phyloP scores from a whole-genome alignment of 2,329 filamentous ascomycete species.

The Beauveria medogensis region DNA sequence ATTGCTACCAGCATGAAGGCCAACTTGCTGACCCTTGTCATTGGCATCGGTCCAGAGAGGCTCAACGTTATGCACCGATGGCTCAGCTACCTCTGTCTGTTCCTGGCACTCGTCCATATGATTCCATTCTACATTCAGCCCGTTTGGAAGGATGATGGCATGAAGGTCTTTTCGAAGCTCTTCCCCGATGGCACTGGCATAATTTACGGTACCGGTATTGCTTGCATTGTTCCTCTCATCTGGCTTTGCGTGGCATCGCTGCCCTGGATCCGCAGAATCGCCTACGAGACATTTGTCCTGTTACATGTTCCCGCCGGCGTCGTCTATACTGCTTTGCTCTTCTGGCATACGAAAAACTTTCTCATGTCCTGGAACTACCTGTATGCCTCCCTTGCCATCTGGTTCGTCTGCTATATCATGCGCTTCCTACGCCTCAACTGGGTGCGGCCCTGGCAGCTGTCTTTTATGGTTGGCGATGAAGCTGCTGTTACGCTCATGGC shows the following conservation, averaged over 20 bases:
- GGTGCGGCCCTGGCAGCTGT: slow-evolving; percentile 68
- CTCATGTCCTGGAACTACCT: slow-evolving; percentile 86
- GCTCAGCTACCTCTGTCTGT: slow-evolving; percentile 78
- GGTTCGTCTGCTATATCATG: slow-evolving; percentile 63
- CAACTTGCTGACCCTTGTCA: slow-evolving; percentile 74
- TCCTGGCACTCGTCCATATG: slow-evolving; percentile 75
- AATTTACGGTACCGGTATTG: slow-evolving; percentile 79
- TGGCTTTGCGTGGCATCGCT: slow-evolving; percentile 83
- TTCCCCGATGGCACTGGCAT: slow-evolving; percentile 58
- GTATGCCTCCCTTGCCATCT: slow-evolving; percentile 71
- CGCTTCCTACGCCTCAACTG: slow-evolving; percentile 86
- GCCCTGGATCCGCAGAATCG: slow-evolving; percentile 63
- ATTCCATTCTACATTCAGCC: slow-evolving; percentile 87
- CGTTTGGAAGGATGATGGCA: slow-evolving; percentile 71
- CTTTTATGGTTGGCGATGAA: slow-evolving; percentile 85
- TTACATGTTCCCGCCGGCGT: slow-evolving; percentile 77
- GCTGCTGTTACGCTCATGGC: slow-evolving; percentile 82
- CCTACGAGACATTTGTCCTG: slow-evolving; percentile 80
- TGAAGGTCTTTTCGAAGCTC: slow-evolving; percentile 60
- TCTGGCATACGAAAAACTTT: slow-evolving; percentile 95
- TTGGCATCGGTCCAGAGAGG: slow-evolving; percentile 84
- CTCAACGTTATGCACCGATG: slow-evolving; percentile 91
- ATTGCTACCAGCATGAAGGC: slow-evolving; percentile 84
- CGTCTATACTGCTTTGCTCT: slow-evolving; percentile 73
- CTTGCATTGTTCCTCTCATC: slow-evolving; percentile 69